These are phyloP conservation scores for Penicillium flavigenum DNA, from an alignment of 495 filamentous ascomycete species.

Conservation along the genomic window DNA sequence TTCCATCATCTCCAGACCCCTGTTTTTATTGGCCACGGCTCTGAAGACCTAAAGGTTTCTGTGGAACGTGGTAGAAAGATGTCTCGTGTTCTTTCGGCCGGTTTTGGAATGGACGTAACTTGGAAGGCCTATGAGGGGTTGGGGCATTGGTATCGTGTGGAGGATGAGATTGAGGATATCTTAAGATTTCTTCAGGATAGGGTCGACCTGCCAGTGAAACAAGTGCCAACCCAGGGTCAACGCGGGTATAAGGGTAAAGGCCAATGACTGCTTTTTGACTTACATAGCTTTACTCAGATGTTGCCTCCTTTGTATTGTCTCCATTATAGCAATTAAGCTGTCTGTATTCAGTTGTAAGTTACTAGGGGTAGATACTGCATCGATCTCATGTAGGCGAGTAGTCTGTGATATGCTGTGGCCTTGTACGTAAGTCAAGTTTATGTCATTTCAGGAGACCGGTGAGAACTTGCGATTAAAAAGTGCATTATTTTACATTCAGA, in stretches of 20 bases:
- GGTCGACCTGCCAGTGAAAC: constrained; percentile 5
- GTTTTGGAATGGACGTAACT: too few relatives aligned
- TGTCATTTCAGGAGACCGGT: neutral
- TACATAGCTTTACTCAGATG: neutral
- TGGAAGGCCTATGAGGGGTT: too few relatives aligned
- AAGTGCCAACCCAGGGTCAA: neutral
- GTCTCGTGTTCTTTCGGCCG: too few relatives aligned
- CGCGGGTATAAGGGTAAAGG: neutral
- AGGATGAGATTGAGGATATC: constrained; percentile 51
- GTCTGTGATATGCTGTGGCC: neutral
- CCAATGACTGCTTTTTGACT: neutral
- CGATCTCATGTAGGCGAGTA: neutral
- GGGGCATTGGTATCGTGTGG: constrained; percentile 54
- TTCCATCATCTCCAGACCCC: too few relatives aligned
- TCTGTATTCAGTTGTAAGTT: neutral
- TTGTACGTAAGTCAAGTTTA: neutral
- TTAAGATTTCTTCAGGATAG: constrained; percentile 38
- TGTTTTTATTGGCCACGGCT: too few relatives aligned
- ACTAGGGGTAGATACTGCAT: neutral
- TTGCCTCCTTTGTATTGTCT: too few relatives aligned
- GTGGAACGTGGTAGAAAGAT: too few relatives aligned
- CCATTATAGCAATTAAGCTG: neutral
- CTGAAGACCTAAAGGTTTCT: too few relatives aligned
- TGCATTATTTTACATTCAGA: neutral
- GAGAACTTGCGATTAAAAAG: neutral